A percentile compares a stretch with the other conserved stretches of the same genome.
phyloP scores from a whole-genome alignment of 2,329 filamentous ascomycete species.

The Emmonsia crescens region DNA sequence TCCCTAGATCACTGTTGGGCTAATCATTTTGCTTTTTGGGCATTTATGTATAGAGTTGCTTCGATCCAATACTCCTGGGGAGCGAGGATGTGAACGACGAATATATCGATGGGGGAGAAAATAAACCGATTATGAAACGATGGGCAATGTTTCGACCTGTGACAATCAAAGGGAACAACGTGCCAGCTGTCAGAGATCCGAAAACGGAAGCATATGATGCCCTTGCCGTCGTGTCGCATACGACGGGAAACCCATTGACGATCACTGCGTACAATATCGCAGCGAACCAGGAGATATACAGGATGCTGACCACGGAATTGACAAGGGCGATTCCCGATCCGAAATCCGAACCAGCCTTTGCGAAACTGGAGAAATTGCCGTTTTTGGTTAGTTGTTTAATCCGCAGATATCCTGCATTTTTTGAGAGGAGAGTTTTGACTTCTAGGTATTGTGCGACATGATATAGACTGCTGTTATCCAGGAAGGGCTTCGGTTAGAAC shows the following conservation, averaged over 20 bases:
- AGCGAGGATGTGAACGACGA: background rate
- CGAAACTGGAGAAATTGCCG: constrained; percentile 23
- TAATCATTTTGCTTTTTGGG: background rate
- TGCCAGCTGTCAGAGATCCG: constrained; percentile 16
- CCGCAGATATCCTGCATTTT: no score
- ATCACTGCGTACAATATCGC: constrained; percentile 23
- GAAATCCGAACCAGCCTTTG: constrained; percentile 17
- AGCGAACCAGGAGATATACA: constrained; percentile 19
- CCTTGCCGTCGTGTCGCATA: constrained; percentile 24
- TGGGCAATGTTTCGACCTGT: constrained; percentile 17
- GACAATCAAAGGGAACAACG: constrained; percentile 12
- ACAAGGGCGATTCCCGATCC: constrained; percentile 21
- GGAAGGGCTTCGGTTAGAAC: constrained; percentile 25
- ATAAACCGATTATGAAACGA: constrained; percentile 9
- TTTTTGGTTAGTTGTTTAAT: background rate
- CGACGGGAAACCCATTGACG: constrained; percentile 26
- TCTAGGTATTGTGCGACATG: no score
- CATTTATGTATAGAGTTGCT: background rate
- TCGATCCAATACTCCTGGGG: background rate
- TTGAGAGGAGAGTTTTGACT: no score
- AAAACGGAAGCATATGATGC: constrained; percentile 21
- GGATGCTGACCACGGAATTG: constrained; percentile 20
- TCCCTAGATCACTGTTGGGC: no score
- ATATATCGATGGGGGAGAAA: constrained; percentile 1
- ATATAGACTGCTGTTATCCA: constrained; percentile 25